Evolutionary conservation across 2,329 filamentous ascomycete genomes (phyloP), one percentile per base, ranked within the genome.

Genomic region (Westerdykella ornata): DNA sequence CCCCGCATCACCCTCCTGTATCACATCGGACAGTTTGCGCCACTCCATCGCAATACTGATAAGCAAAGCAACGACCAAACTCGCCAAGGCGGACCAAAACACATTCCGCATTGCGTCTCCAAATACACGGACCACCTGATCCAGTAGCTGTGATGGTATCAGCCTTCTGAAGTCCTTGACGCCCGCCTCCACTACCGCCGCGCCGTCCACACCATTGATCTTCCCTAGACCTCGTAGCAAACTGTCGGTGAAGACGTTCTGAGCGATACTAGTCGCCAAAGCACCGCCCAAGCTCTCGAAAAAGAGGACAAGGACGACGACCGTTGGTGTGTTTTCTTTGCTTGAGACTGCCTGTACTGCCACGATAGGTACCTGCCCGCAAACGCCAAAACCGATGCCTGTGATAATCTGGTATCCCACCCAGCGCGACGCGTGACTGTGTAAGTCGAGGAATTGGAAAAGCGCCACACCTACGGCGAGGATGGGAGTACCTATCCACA

Each of bases 191-290:
- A 32, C 30, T 16, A 32, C 30, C 6, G 30, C 30, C 13, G 30
- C 30, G 13, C 30, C 30, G 15, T 32, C 30, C 30, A 32, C 30
- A 32, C 30, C 30, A 5, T 32, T 16, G 13, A 32, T 16, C 13
- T 32, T 16, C 12, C 15, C 30, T 32, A 32, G 13, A 17, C 72
- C 67, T 5, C 68, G 58, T 43, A 79, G 67, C 20, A 85, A 67
- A 1, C 72, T 77, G 53, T 82, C 81, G 49, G 77, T 73, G 68
- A 84, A 83, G 31, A 82, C 70, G 11, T 78, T 76, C 57, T 85
- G 77, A 0, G 75, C 74, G 3, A 81, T 75, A 12, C 77, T 74
- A 35, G 84, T 73, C 51, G 78, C 77, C 17, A 84, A 61, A 4
- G 81, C 77, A 2, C 80, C 80, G 35, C 80, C 80, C 11, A 84